phyloP scores from a whole-genome alignment of 2,329 filamentous ascomycete species.

The Rhinocladiella similis region DNA sequence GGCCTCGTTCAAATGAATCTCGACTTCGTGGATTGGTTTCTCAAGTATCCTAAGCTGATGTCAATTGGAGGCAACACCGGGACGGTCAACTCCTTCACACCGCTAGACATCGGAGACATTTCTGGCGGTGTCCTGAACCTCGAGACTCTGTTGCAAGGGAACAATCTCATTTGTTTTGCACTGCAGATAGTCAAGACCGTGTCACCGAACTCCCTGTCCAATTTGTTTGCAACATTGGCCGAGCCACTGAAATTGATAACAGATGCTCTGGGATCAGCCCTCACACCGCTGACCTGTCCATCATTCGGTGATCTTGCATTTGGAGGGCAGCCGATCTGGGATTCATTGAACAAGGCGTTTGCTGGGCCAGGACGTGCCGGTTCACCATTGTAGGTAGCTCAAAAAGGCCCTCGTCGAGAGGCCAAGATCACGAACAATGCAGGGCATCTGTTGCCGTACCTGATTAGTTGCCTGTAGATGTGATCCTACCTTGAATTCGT shows the following conservation, averaged over 20 bases:
- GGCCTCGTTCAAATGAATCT: conserved; percentile 45
- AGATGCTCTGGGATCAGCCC: conserved; percentile 32
- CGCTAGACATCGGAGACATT: conserved; percentile 45
- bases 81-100: conserved; percentile 52
- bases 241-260: conserved; percentile 33
- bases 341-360: conserved; percentile 32
- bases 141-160: conserved; percentile 39
- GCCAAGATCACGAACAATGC: too few relatives aligned
- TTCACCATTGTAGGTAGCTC: conserved; percentile 7
- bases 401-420: too few relatives aligned
- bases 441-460: too few relatives aligned
- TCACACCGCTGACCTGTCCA: conserved; percentile 35
- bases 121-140: conserved; percentile 43
- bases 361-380: conserved; percentile 29
- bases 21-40: conserved; percentile 41
- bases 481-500: too few relatives aligned
- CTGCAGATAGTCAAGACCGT: conserved; percentile 37
- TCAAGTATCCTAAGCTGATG: conserved; percentile 44
- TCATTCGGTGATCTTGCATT: conserved; percentile 35
- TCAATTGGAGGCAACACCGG: conserved; percentile 56
- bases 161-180: conserved; percentile 43
- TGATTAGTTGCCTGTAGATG: too few relatives aligned
- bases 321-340: conserved; percentile 35
- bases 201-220: conserved; percentile 35
- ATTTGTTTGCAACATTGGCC: conserved; percentile 34